A percentile compares a stretch with the other conserved stretches of the same genome.
phyloP scores from a whole-genome alignment of 2,329 filamentous ascomycete species.

The Colletotrichum australisinense region DNA sequence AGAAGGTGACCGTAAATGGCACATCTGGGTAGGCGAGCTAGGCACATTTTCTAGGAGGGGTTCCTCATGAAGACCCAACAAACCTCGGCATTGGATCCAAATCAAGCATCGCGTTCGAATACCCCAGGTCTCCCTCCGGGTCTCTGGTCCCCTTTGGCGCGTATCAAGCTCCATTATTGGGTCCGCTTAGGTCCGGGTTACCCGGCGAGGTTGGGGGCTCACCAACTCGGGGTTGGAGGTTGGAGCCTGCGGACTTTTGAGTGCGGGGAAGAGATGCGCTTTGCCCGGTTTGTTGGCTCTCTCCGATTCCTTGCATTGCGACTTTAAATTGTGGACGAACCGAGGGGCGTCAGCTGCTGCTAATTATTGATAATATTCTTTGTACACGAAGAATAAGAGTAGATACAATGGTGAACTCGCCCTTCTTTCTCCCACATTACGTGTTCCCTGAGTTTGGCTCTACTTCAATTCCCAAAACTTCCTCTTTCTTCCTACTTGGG shows the following conservation, averaged over 20 bases:
- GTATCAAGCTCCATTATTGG: background rate
- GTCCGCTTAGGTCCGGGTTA: constrained; percentile 15
- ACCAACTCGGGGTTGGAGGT: background rate
- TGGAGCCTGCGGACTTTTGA: background rate
- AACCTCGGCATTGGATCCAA: constrained; percentile 25
- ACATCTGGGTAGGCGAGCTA: background rate
- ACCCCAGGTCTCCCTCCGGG: background rate
- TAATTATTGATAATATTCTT: background rate
- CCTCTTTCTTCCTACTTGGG: too few relatives aligned
- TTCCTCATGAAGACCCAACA: background rate
- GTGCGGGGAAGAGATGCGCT: background rate
- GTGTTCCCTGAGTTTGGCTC: too few relatives aligned
- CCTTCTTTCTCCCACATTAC: too few relatives aligned
- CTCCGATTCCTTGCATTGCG: background rate
- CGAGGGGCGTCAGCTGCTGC: background rate
- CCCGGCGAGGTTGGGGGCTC: constrained; percentile 4
- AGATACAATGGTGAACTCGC: background rate
- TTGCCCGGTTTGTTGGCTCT: background rate
- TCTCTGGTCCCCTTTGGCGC: background rate
- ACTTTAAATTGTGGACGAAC: background rate
- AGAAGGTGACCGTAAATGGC: constrained; percentile 16
- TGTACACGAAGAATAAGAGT: background rate
- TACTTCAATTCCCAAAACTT: too few relatives aligned
- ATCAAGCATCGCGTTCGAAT: constrained; percentile 7
- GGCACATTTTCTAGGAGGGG: background rate